Evolutionary conservation across 768 basidiomycete species (phyloP), one percentile per base, ranked within the genome.

Genomic region (Gymnopilus dilepis): DNA sequence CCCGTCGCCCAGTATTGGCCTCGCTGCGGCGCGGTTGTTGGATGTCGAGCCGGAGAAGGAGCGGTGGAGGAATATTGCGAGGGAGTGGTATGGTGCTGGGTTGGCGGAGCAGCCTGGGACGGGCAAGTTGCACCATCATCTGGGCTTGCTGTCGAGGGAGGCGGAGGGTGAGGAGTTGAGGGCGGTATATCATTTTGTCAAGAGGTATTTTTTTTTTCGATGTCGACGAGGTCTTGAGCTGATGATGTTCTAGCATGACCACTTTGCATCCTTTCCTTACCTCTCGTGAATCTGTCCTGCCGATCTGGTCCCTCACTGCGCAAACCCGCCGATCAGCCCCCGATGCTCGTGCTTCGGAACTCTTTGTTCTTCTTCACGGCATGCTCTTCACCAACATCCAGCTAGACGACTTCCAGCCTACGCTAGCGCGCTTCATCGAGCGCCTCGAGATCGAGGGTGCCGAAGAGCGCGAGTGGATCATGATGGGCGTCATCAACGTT

Each of bases 351-450:
- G 83, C 82, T 0, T 75, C 90, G 0, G 94, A 95, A 24, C 82
- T 97, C 0, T 99, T 99, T 65, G 86, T 99, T 31, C 85, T 94
- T 11, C 80, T 99, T 0, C 97, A 99, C 61, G 96, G 97, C 26
- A 96, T 98, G 95, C 82, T 99, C 1, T 98, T 98, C 77, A 99
- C 97, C 13, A 90, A 92, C 65, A 94, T 97, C 64, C 85, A 95
- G 65, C 86, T 99, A 26, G 97, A 99, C 73, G 92, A 95, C 72
- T 99, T 99, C 71, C 77, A 84, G 42, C 81, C 88, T 12, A 89
- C 89, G 0, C 84, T 95, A 24, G 90, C 89, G 0, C 89, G 94
- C 19, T 92, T 96, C 72, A 82, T 95, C 37, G 95, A 97, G 73
- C 89, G 92, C 40, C 83, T 97, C 2, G 83, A 88, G 55, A 89